Conservation (phyloP, 495 filamentous ascomycete genomes). For the Chaetomium fimeti region DNA sequence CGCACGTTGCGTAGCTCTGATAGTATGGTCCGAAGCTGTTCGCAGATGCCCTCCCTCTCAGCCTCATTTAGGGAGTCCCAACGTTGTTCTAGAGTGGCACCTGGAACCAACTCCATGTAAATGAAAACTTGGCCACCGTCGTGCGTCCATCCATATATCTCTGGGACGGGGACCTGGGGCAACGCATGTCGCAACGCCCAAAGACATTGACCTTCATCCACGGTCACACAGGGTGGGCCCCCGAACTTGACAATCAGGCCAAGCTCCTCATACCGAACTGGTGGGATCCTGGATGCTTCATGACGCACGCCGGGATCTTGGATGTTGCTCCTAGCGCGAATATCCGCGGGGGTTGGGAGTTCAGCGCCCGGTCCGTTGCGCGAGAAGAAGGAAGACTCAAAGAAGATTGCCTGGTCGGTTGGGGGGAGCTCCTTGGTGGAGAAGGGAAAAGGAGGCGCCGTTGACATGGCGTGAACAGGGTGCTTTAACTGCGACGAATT, state of each 20-base stretch:
- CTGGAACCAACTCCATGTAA: conserved; percentile 50
- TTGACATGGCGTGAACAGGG: background rate
- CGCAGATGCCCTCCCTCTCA: conserved; percentile 39
- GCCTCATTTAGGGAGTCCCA: conserved; percentile 38
- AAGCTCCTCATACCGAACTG: conserved; percentile 35
- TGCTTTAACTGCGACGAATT: background rate
- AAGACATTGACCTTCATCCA: conserved; percentile 47
- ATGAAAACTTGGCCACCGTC: conserved; percentile 46
- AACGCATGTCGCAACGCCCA: conserved; percentile 43
- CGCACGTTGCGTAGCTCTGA: conserved; percentile 35
- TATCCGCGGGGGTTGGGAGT: background rate
- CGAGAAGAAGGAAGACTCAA: conserved; percentile 5
- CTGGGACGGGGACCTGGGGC: conserved; percentile 45
- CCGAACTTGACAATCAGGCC: conserved; percentile 50
- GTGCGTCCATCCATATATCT: conserved; percentile 49
- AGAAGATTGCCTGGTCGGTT: background rate
- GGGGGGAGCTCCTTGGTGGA: conserved; percentile 3
- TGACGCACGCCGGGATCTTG: background rate
- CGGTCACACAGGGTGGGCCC: conserved; percentile 33
- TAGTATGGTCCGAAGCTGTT: conserved; percentile 35
- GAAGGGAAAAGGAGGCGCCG: background rate
- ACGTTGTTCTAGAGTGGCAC: conserved; percentile 38
- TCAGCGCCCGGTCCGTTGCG: background rate
- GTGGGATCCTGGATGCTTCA: background rate
- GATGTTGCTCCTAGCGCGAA: background rate